A percentile compares a stretch with the other conserved stretches of the same genome.
Evolutionary conservation across 495 filamentous ascomycete species (phyloP).

Genomic region (Cercophora sp.): DNA sequence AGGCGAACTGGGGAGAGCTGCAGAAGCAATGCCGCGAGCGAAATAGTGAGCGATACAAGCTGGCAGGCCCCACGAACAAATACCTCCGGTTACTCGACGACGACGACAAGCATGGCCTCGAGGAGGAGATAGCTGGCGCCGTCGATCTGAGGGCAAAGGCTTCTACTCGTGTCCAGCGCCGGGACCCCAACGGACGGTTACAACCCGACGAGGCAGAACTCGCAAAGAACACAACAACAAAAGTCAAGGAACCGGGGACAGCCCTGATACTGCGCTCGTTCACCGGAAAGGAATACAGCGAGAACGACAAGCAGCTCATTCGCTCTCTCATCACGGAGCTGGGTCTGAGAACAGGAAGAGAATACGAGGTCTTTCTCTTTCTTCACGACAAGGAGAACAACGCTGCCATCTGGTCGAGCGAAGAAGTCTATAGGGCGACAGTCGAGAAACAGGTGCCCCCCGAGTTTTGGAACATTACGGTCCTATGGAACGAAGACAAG

Average conservation of each 20-base stretch:
- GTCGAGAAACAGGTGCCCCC: conserved; percentile 53
- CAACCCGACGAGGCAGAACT: no score
- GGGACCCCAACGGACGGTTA: no score
- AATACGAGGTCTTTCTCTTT: conserved; percentile 73
- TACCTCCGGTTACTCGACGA: not conserved
- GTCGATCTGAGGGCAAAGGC: not conserved
- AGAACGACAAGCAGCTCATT: conserved; percentile 66
- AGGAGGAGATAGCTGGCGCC: not conserved
- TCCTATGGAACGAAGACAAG: conserved; percentile 62
- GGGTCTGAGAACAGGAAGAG: conserved; percentile 65
- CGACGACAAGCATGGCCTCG: not conserved
- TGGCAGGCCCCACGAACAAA: conserved; percentile 26
- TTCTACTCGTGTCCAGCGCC: no score
- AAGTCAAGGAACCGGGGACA: conserved; percentile 48
- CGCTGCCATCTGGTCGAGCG: conserved; percentile 52
- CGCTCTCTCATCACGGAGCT: conserved; percentile 72
- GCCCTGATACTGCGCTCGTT: conserved; percentile 68
- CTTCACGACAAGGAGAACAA: conserved; percentile 64
- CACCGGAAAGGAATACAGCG: conserved; percentile 63
- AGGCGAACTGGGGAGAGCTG: conserved; percentile 65
- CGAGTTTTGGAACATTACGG: conserved; percentile 63
- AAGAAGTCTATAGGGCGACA: conserved; percentile 48
- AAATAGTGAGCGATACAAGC: conserved; percentile 59
- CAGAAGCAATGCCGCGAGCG: conserved; percentile 58
- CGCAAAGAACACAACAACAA: conserved; percentile 10